Evolutionary conservation across 371 early-diverging fungal species (phyloP).

Genomic region (Umbelopsis sp.): DNA sequence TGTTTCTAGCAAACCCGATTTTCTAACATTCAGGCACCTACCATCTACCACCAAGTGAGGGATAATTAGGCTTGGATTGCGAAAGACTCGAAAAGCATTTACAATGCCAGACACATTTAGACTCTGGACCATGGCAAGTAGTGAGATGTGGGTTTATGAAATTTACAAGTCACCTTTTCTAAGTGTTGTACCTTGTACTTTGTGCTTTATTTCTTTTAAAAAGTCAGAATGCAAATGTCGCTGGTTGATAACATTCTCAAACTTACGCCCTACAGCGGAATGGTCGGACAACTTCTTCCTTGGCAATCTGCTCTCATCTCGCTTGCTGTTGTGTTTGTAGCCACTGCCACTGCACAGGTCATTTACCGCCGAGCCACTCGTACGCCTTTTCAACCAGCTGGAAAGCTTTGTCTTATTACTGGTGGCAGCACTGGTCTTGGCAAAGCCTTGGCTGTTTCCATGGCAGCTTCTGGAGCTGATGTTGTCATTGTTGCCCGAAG

Average conservation of each 20-base stretch:
- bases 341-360: constrained; percentile 30
- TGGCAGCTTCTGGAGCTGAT: constrained; percentile 79
- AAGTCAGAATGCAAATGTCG: constrained; percentile 16
- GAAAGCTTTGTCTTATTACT: constrained; percentile 85
- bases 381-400: constrained; percentile 41
- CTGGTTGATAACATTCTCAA: constrained; percentile 19
- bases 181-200: background rate
- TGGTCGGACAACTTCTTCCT: constrained; percentile 27
- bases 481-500: constrained; percentile 91
- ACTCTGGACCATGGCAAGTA: constrained; percentile 74
- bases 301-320: constrained; percentile 47
- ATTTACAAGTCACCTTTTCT: constrained; percentile 1
- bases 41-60: constrained; percentile 79
- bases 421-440: constrained; percentile 97
- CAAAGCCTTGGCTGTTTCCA: constrained; percentile 73
- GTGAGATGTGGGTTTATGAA: background rate
- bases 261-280: constrained; percentile 12
- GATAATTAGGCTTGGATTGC: constrained; percentile 69
- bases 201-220: background rate
- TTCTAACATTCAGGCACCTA: constrained; percentile 27
- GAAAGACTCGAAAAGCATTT: constrained; percentile 58
- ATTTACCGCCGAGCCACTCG: constrained; percentile 35
- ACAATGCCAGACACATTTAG: constrained; percentile 71
- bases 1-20: background rate
- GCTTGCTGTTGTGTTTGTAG: constrained; percentile 27